phyloP scores from a whole-genome alignment of 805 yeast species.

The Saccharomycopsis sp. region DNA sequence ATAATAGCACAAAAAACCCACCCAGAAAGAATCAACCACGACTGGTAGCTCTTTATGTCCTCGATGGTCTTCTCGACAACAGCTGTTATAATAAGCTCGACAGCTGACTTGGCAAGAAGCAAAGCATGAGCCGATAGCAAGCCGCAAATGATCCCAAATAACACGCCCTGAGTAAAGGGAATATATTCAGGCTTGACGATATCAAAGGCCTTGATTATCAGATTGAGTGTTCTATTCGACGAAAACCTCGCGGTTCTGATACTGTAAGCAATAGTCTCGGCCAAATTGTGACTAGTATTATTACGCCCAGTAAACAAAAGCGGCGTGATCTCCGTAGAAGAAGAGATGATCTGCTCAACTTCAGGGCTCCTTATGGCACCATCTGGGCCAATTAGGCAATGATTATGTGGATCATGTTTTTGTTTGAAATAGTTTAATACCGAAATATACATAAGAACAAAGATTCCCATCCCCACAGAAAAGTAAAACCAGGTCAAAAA shows the following conservation, averaged over 20 bases:
- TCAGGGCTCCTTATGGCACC: not conserved
- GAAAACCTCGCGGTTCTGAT: not conserved
- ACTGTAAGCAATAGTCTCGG: not conserved
- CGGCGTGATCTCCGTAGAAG: not conserved
- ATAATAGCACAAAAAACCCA: constrained; percentile 60
- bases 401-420: not conserved
- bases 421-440: constrained; percentile 1
- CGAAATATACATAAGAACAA: constrained; percentile 10
- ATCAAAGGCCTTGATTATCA: not conserved
- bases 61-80: constrained; percentile 30
- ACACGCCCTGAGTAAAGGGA: constrained; percentile 44
- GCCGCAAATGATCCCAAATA: constrained; percentile 67
- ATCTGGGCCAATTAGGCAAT: not conserved
- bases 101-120: constrained; percentile 76
- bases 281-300: not conserved
- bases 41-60: constrained; percentile 35
- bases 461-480: constrained; percentile 8
- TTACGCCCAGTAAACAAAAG: not conserved
- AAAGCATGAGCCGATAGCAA: constrained; percentile 80
- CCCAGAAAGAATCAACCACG: constrained; percentile 45
- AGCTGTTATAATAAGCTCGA: constrained; percentile 55
- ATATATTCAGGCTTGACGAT: constrained; percentile 12
- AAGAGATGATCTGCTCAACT: not conserved
- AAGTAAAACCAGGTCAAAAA: constrained; percentile 54
- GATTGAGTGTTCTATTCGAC: not conserved